A percentile compares a stretch with the other conserved stretches of the same genome.
Evolutionary conservation across 2,329 filamentous ascomycete genomes (phyloP).

Genomic region (Fusarium scirpi): DNA sequence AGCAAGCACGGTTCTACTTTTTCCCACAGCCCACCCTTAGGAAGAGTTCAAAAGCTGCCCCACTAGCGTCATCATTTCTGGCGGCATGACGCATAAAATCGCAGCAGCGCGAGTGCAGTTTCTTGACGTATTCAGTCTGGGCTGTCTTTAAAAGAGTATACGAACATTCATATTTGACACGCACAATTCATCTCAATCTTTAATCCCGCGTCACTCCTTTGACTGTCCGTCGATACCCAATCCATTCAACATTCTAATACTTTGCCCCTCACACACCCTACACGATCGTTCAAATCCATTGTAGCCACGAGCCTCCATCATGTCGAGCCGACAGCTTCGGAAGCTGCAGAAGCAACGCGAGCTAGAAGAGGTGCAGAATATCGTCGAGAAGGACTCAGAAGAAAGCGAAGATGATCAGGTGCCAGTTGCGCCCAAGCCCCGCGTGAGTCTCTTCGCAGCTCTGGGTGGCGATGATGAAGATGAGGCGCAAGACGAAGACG

Average conservation of each 20-base stretch:
- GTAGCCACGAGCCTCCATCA: conserved; percentile 43
- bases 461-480: conserved; percentile 60
- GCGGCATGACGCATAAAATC: conserved; percentile 40
- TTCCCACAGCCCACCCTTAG: conserved; percentile 9
- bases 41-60: conserved; percentile 21
- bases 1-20: conserved; percentile 1
- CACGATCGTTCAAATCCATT: conserved; percentile 7
- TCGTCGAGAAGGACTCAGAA: conserved; percentile 33
- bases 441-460: conserved; percentile 64
- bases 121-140: not conserved
- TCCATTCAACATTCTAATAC: not conserved
- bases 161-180: not conserved
- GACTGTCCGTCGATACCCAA: not conserved
- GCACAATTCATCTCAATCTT: not conserved
- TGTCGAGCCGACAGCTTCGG: conserved; percentile 65
- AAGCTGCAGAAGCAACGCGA: conserved; percentile 65
- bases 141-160: not conserved
- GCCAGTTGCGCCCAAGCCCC: conserved; percentile 53
- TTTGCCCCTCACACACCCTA: conserved; percentile 28
- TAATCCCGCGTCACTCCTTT: not conserved
- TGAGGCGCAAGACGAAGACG: conserved; percentile 53
- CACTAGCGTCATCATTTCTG: conserved; percentile 42
- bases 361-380: conserved; percentile 50
- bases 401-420: conserved; percentile 50
- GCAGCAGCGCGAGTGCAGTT: not conserved